Evolutionary conservation across 768 basidiomycete species (phyloP).

Genomic region (Hygrocybe punicea): DNA sequence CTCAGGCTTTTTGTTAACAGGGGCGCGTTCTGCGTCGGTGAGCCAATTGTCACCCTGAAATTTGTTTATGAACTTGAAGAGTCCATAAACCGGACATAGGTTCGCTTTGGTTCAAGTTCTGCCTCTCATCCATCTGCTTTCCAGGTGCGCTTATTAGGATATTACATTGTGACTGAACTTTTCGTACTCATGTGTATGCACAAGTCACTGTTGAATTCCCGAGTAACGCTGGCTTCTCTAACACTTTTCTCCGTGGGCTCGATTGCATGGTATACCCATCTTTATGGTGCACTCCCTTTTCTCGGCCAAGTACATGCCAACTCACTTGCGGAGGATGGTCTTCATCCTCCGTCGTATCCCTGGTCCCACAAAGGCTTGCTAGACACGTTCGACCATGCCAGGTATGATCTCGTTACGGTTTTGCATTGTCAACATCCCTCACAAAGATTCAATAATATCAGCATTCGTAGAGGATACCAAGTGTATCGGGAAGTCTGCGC

Average conservation of each 20-base stretch:
- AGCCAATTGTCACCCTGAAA: slow-evolving; percentile 22
- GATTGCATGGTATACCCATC: slow-evolving; percentile 93
- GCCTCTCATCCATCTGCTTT: slow-evolving; percentile 53
- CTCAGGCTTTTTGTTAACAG: slow-evolving; percentile 39
- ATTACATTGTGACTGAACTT: slow-evolving; percentile 2
- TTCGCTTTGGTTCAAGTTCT: slow-evolving; percentile 67
- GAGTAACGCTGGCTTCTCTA: slow-evolving; percentile 69
- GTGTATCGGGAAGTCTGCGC: slow-evolving; percentile 99
- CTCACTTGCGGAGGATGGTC: slow-evolving; percentile 88
- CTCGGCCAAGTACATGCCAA: slow-evolving; percentile 90
- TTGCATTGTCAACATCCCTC: slow-evolving; percentile 11
- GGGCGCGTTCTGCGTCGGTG: slow-evolving; percentile 51
- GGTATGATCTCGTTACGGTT: slow-evolving; percentile 51
- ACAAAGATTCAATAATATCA: slow-evolving; percentile 29
- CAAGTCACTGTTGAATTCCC: slow-evolving; percentile 67
- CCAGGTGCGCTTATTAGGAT: slow-evolving; percentile 52
- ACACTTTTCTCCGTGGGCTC: slow-evolving; percentile 80
- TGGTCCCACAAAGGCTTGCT: slow-evolving; percentile 88
- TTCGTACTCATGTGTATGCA: not conserved
- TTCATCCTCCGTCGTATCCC: slow-evolving; percentile 82
- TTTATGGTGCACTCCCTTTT: slow-evolving; percentile 88
- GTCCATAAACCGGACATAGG: slow-evolving; percentile 39
- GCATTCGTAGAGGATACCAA: slow-evolving; percentile 92
- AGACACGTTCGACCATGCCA: slow-evolving; percentile 94
- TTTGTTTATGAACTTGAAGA: slow-evolving; percentile 4